Conservation (phyloP, 2,329 filamentous ascomycete species). For the Aspergillus aculeatus region DNA sequence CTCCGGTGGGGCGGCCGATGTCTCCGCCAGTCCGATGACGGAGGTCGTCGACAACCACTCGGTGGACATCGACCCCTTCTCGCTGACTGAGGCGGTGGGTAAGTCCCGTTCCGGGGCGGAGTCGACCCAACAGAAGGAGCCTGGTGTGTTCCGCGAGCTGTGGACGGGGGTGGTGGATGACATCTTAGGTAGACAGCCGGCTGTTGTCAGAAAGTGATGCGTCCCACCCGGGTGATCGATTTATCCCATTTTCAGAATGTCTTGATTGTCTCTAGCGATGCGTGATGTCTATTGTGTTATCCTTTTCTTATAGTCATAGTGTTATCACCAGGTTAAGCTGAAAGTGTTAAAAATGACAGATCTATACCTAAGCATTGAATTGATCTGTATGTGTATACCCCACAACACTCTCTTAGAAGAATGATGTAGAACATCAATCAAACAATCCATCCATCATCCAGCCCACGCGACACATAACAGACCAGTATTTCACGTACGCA, state of each 20-base stretch:
- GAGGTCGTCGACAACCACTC: slow-evolving; percentile 59
- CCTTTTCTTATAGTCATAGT: background rate
- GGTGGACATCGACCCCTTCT: slow-evolving; percentile 57
- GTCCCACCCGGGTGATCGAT: background rate
- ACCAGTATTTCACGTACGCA: too few relatives aligned
- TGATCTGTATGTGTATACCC: background rate
- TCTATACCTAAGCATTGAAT: background rate
- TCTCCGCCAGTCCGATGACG: slow-evolving; percentile 55
- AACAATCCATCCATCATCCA: too few relatives aligned
- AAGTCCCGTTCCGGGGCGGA: slow-evolving; percentile 39
- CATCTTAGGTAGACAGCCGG: slow-evolving; percentile 33
- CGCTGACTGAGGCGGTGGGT: slow-evolving; percentile 52
- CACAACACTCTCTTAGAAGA: background rate
- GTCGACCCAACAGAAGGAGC: slow-evolving; percentile 34
- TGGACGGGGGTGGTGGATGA: slow-evolving; percentile 41
- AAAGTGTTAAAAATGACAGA: background rate
- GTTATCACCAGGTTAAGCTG: too few relatives aligned
- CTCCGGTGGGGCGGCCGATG: slow-evolving; percentile 41
- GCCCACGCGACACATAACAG: too few relatives aligned
- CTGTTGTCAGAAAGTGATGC: slow-evolving; percentile 20
- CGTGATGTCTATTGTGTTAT: slow-evolving; percentile 7
- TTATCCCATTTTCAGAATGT: background rate
- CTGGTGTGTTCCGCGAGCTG: slow-evolving; percentile 34
- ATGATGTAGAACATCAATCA: too few relatives aligned
- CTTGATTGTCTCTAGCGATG: slow-evolving; percentile 13